Conservation (phyloP, 2,329 filamentous ascomycete genomes). For the Coniochaeta prunicola region DNA sequence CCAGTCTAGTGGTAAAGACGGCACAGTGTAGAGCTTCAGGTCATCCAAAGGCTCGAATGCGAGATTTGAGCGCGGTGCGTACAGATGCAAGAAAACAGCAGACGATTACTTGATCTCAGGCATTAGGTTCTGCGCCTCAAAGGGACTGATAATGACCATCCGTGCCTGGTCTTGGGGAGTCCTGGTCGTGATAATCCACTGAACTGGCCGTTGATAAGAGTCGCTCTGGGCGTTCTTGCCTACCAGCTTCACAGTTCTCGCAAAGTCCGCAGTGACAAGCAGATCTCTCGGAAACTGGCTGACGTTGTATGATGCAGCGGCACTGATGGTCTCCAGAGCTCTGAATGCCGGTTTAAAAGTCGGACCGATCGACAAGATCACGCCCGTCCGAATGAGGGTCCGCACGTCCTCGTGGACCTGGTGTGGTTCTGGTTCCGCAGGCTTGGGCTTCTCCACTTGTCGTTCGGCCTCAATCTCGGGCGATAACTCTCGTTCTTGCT, state of each 20-base stretch:
- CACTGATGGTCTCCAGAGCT: conserved; percentile 31
- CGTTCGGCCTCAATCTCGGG: conserved; percentile 57
- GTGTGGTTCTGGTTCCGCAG: conserved; percentile 31
- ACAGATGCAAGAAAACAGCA: conserved; percentile 39
- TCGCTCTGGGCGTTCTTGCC: conserved; percentile 21
- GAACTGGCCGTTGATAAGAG: conserved; percentile 42
- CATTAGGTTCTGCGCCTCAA: conserved; percentile 49
- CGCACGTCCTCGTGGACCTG: conserved; percentile 33
- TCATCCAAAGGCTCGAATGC: conserved; percentile 32
- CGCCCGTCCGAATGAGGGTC: conserved; percentile 30
- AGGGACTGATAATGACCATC: conserved; percentile 53
- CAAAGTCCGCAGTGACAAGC: conserved; percentile 44
- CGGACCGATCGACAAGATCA: conserved; percentile 13
- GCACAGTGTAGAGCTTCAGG: conserved; percentile 35
- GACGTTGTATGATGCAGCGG: conserved; percentile 23
- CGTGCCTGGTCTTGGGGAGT: conserved; percentile 1
- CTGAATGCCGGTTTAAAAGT: conserved; percentile 39
- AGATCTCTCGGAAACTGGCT: conserved; percentile 29
- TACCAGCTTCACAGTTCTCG: conserved; percentile 28
- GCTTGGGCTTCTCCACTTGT: conserved; percentile 40
- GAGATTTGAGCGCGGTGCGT: conserved; percentile 36
- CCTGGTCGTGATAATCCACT: conserved; percentile 41
- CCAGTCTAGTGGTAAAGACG: conserved; percentile 9
- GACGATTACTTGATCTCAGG: conserved; percentile 24
- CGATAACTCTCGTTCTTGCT: conserved; percentile 62